Base-by-base conservation (phyloP, 176 grass and related monocot species). In the Oryza longistaminata region DNA sequence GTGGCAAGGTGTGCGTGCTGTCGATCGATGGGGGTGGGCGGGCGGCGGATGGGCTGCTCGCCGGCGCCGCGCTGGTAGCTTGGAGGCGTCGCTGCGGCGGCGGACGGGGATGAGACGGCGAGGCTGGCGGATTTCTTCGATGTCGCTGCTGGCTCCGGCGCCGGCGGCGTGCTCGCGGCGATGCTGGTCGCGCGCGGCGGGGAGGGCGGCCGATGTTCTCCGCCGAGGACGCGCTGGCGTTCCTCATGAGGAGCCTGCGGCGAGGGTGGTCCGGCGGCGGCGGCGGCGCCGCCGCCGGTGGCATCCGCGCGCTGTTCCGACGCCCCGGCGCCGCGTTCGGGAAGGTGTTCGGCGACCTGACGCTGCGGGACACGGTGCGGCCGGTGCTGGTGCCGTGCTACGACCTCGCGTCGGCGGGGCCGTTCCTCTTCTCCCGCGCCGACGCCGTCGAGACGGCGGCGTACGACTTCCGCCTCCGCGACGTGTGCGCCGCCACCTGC, bases 341-440 rank as follows among this genome's bases (percentile, higher is more conserved):
- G 10, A 87, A 84, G 76, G 22, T 93, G 52, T 95, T 98, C 55
- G 87, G 85, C 17, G 89, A 98, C 49, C 82, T 91, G 7, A 95
- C 93, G 33, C 91, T 98, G 25, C 86, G 91, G 10, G 91, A 97
- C 81, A 86, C 91, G 27, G 71, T 93, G 68, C 88, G 88, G 75
- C 92, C 95, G 15, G 87, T 97, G 64, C 87, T 97, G 17, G 88
- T 97, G 13, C 95, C 95, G 9, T 97, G 95, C 83, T 95, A 98
- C 86, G 95, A 98, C 87, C 91, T 90, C 6, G 68, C 85, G 37
- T 95, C 95, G 8, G 87, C 81, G 5, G 85, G 76, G 0, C 89
- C 89, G 24, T 95, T 98, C 93, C 93, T 98, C 4, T 98, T 98
- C 91, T 98, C 95, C 16, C 73, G 95, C 83, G 90, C 95, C 55